A percentile compares a stretch with the other conserved stretches of the same genome.
These are phyloP conservation scores for Rhodotorula sp. DNA, from an alignment of 1,284 basidiomycete species.

Conservation along the genomic window DNA sequence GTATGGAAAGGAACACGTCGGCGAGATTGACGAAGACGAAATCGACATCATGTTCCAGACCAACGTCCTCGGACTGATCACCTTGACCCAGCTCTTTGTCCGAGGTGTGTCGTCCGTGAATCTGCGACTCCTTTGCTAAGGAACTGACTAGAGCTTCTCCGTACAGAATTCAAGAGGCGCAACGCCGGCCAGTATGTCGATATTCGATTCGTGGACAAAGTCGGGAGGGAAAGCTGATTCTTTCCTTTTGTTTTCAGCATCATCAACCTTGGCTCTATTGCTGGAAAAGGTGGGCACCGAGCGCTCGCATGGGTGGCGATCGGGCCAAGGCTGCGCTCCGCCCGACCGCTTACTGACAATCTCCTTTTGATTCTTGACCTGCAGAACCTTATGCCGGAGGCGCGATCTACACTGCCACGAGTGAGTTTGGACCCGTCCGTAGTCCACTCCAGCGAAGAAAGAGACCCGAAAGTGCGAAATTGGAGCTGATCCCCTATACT, in stretches of 20 bases:
- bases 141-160: neutral
- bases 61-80: constrained; percentile 85
- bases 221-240: neutral
- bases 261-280: constrained; percentile 90
- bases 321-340: no score
- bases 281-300: constrained; percentile 6
- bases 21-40: constrained; percentile 70
- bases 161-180: constrained; percentile 79
- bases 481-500: neutral
- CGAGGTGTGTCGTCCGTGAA: constrained; percentile 55
- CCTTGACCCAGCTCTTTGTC: constrained; percentile 56
- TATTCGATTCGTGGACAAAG: neutral
- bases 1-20: constrained; percentile 72
- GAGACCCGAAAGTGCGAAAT: neutral
- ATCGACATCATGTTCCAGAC: constrained; percentile 54
- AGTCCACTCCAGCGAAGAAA: no score
- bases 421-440: constrained; percentile 47
- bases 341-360: no score
- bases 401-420: constrained; percentile 51
- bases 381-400: constrained; percentile 84
- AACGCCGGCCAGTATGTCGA: constrained; percentile 66
- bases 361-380: neutral
- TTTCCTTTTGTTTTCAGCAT: constrained; percentile 52
- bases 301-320: no score
- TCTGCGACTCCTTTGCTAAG: neutral